phyloP scores from a whole-genome alignment of 768 basidiomycete genomes.

The Butyriboletus loyo region DNA sequence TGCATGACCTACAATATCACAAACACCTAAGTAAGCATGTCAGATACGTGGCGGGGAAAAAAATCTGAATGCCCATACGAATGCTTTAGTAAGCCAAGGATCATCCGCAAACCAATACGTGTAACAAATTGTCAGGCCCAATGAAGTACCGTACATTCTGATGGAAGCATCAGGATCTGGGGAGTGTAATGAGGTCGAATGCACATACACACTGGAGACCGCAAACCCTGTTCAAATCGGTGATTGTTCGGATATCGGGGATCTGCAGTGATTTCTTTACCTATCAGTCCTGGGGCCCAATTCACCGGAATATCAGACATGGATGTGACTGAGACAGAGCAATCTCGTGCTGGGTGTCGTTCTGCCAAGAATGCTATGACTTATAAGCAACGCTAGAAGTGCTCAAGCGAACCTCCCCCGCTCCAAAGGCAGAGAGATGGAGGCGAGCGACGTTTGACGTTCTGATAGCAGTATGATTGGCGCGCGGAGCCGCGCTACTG shows the following conservation, averaged over 20 bases:
- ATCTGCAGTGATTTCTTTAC: not conserved
- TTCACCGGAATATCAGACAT: not conserved
- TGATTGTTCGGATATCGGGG: not conserved
- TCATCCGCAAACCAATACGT: constrained; percentile 10
- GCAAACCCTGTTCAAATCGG: not conserved
- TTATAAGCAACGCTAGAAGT: not conserved
- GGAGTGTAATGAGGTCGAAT: not conserved
- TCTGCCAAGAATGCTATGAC: not conserved
- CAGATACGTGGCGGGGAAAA: not conserved
- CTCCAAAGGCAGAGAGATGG: no score
- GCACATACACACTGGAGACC: constrained; percentile 1
- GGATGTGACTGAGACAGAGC: not conserved
- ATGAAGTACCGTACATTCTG: constrained; percentile 13
- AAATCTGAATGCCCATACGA: not conserved
- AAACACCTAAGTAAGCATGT: constrained; percentile 1
- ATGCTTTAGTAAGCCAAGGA: not conserved
- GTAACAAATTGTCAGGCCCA: constrained; percentile 12
- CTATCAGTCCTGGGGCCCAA: constrained; percentile 3
- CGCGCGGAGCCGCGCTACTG: no score
- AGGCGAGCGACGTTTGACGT: no score
- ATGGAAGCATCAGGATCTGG: not conserved
- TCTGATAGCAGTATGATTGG: no score
- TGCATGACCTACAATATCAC: not conserved
- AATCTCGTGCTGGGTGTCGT: not conserved
- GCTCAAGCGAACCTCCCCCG: no score